Conservation (phyloP, 805 yeast genomes). For the Starmerella scarabaei region DNA sequence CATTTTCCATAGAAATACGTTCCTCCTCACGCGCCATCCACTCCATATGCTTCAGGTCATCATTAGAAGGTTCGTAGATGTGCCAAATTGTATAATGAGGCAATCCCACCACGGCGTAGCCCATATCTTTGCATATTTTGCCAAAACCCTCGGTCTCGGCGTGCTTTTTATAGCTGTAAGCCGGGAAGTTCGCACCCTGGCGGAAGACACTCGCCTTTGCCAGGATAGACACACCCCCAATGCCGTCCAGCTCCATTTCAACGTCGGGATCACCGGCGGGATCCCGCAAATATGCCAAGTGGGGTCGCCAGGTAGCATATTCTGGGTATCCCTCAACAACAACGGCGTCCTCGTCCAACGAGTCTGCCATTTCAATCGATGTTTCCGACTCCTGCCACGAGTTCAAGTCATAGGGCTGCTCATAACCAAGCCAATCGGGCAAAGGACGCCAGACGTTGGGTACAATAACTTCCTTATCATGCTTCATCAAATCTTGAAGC, state of each 20-base stretch:
- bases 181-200: conserved; percentile 88
- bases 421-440: conserved; percentile 78
- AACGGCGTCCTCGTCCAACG: conserved; percentile 82
- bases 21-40: conserved; percentile 35
- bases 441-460: conserved; percentile 98
- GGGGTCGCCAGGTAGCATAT: conserved; percentile 97
- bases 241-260: conserved; percentile 88
- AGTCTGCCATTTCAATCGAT: conserved; percentile 37
- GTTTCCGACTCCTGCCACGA: conserved; percentile 88
- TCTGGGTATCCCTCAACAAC: conserved; percentile 96
- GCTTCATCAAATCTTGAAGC: conserved; percentile 87
- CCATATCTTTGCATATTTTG: conserved; percentile 77
- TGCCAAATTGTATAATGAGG: conserved; percentile 98
- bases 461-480: conserved; percentile 81
- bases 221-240: conserved; percentile 91
- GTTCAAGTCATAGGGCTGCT: conserved; percentile 91
- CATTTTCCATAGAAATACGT: conserved; percentile 28
- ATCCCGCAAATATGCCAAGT: conserved; percentile 84
- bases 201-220: conserved; percentile 79
- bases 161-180: conserved; percentile 87
- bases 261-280: conserved; percentile 91
- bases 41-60: conserved; percentile 65
- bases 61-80: conserved; percentile 88
- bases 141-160: conserved; percentile 98
- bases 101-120: conserved; percentile 72